Base-by-base conservation (phyloP, 2,329 filamentous ascomycete species). In the Ceratocystis smalleyi region DNA sequence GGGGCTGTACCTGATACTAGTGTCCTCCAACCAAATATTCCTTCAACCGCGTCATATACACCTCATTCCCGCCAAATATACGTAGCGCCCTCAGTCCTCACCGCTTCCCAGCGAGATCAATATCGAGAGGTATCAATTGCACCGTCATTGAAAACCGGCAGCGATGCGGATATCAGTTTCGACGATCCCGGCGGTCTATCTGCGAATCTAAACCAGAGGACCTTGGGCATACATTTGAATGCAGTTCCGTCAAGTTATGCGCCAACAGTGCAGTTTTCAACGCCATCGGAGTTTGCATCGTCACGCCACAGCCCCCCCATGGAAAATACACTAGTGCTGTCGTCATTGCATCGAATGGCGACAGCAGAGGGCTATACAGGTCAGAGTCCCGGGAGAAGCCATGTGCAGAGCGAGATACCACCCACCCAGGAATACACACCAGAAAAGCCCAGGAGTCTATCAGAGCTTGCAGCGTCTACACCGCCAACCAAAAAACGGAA, bases 1-100 rank as follows among this genome's bases (percentile, higher is more conserved):
- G 17, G 24, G 15, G 59, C 7, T 15, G n/a, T 64, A 7, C 35
- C 49, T 15, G 51, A 32, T 51, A 59, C 49, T 17, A 32, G 10
- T 43, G 51, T 22, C 6, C 49, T 62, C 12, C 47, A 47, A n/a
- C 59, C 59, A 2, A n/a, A 59, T 24, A 61, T 62, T 40, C 45
- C 57, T 22, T 63, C 30, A 15, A 64, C 62, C 5, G 65, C 45
- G 7, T 62, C 62, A 10, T 59, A 51, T 32, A 19, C 47, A n/a
- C 3, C 61, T 2, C 15, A 15, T 27, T 49, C 43, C 10, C 43
- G 63, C 10, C 43, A 51, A 27, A 57, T 63, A 10, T 63, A 63
- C n/a, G 47, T 63, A 22, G 62, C 49, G 6, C 62, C 62, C 8
- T 63, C 57, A 45, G 35, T 43, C 5, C n/a, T 62, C 15, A 59